Conservation (phyloP, 345 rosid genomes). For the Lepidium didymum region DNA sequence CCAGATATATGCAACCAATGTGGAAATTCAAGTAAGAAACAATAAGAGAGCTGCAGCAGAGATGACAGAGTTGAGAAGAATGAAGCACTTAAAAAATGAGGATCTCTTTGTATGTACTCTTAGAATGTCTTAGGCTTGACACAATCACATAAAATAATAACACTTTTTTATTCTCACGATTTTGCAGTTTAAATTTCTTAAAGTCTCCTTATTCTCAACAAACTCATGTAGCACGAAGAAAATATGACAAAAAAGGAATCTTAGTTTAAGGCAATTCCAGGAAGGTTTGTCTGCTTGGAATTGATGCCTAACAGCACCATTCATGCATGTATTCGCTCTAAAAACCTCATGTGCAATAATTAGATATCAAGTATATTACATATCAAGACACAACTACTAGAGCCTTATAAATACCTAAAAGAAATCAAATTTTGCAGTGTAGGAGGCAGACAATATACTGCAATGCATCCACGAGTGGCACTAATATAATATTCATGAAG, state of each 20-base stretch:
- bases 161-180: no score
- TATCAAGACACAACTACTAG: constrained; percentile 1
- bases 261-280: not conserved
- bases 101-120: not conserved
- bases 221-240: no score
- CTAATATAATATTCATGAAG: not conserved
- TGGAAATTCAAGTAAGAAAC: not conserved
- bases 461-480: constrained; percentile 1
- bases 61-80: not conserved
- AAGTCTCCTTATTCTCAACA: no score
- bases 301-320: constrained; percentile 1
- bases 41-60: constrained; percentile 10
- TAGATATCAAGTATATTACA: constrained; percentile 5
- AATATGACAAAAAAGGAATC: not conserved
- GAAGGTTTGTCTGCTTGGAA: constrained; percentile 1
- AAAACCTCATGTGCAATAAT: not conserved
- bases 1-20: not conserved
- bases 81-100: not conserved
- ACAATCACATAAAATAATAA: not conserved
- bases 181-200: no score
- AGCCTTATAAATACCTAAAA: not conserved
- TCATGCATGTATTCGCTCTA: constrained; percentile 16
- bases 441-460: constrained; percentile 11
- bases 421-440: constrained; percentile 7
- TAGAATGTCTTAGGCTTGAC: not conserved